phyloP scores from a whole-genome alignment of 1,284 basidiomycete genomes.

The Ustilago crameri region DNA sequence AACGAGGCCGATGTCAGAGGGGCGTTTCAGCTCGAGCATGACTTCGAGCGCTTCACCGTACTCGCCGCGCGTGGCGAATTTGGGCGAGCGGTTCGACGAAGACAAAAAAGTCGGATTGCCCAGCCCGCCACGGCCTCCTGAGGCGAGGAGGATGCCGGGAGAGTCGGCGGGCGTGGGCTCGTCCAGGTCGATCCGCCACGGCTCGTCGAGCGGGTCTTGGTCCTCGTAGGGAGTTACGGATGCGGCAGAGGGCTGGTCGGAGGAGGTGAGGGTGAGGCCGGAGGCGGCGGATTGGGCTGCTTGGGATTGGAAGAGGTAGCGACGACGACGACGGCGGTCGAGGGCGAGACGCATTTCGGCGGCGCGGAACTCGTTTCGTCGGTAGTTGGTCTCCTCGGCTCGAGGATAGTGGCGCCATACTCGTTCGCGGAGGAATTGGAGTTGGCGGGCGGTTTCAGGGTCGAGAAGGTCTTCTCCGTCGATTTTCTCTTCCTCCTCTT shows the following conservation, averaged over 20 bases:
- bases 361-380: constrained; percentile 53
- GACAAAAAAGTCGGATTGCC: constrained; percentile 89
- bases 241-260: constrained; percentile 39
- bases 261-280: neutral
- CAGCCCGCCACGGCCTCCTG: constrained; percentile 84
- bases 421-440: constrained; percentile 51
- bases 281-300: constrained; percentile 10
- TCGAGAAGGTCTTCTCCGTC: constrained; percentile 49
- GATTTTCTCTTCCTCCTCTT: constrained; percentile 24
- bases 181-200: constrained; percentile 57
- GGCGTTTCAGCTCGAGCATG: constrained; percentile 90
- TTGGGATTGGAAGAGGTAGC: constrained; percentile 17
- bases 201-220: constrained; percentile 11
- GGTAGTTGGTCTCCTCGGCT: constrained; percentile 61
- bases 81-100: constrained; percentile 68
- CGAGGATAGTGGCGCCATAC: constrained; percentile 67
- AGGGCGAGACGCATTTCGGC: constrained; percentile 59
- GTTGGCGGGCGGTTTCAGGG: constrained; percentile 32
- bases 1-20: constrained; percentile 93
- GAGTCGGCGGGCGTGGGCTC: constrained; percentile 56
- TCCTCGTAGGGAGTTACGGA: constrained; percentile 41
- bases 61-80: constrained; percentile 73
- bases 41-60: constrained; percentile 85
- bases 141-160: constrained; percentile 59
- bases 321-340: constrained; percentile 48